Conservation (phyloP, 176 grass and related monocot species). For the Raddia distichophylla region DNA sequence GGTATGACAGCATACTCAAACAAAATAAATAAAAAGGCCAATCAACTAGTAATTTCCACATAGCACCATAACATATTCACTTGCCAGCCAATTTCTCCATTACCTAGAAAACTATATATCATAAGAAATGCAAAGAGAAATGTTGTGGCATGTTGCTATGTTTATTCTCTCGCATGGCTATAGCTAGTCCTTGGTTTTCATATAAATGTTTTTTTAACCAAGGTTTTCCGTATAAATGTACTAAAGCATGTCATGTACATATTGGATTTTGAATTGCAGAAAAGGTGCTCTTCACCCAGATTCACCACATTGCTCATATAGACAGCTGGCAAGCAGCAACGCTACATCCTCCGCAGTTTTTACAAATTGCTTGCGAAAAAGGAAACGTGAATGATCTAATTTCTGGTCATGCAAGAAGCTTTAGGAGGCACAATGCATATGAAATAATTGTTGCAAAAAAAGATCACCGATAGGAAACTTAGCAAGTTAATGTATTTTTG, state of each 20-base stretch:
- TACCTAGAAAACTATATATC: not conserved
- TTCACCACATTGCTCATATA: not conserved
- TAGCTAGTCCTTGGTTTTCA: not conserved
- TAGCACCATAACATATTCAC: not conserved
- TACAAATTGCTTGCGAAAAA: not conserved
- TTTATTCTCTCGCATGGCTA: not conserved
- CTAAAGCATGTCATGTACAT: not conserved
- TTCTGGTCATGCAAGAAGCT: not conserved
- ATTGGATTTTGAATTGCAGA: not conserved
- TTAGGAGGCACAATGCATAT: slow-evolving; percentile 11
- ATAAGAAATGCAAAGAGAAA: not conserved
- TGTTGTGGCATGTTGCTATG: not conserved
- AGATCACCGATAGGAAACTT: not conserved
- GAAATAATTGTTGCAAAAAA: not conserved
- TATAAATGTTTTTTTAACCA: not conserved
- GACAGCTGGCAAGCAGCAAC: slow-evolving; percentile 7
- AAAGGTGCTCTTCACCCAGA: not conserved
- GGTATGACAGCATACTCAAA: not conserved
- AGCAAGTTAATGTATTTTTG: not conserved
- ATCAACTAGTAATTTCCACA: slow-evolving; percentile 10
- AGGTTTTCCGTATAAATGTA: not conserved
- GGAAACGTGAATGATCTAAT: not conserved
- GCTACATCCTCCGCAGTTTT: not conserved
- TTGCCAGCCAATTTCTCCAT: not conserved
- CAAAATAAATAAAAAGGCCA: not conserved